Conservation (phyloP, 2,329 filamentous ascomycete species). For the Aspergillus ustus region DNA sequence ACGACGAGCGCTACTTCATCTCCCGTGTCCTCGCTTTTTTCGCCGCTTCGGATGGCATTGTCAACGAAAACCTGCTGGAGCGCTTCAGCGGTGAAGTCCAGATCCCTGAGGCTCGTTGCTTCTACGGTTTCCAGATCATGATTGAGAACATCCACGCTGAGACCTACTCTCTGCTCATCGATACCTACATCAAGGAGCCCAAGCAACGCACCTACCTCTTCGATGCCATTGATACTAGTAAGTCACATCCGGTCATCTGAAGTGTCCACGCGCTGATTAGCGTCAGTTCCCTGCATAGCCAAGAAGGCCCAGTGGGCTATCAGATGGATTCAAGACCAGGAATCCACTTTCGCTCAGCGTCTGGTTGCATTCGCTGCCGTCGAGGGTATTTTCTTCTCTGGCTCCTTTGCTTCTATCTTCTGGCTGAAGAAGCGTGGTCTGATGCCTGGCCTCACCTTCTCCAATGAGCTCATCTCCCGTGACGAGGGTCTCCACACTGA, state of each 20-base stretch:
- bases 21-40: slow-evolving; percentile 99
- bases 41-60: slow-evolving; percentile 96
- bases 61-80: slow-evolving; percentile 99
- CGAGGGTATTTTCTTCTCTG: slow-evolving; percentile 99
- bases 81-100: slow-evolving; percentile 97
- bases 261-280: slow-evolving; percentile 32
- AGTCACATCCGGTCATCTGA: slow-evolving; percentile 38
- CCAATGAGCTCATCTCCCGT: slow-evolving; percentile 99
- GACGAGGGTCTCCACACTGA: slow-evolving; percentile 99
- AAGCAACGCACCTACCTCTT: slow-evolving; percentile 93
- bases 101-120: slow-evolving; percentile 96
- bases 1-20: slow-evolving; percentile 97
- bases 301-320: slow-evolving; percentile 99
- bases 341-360: slow-evolving; percentile 93
- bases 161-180: slow-evolving; percentile 98
- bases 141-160: slow-evolving; percentile 99
- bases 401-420: slow-evolving; percentile 98
- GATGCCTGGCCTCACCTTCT: slow-evolving; percentile 98
- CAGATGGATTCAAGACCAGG: slow-evolving; percentile 88
- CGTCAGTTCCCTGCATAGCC: slow-evolving; percentile 85
- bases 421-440: slow-evolving; percentile 99
- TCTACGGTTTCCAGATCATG: slow-evolving; percentile 99
- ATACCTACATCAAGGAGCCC: slow-evolving; percentile 98
- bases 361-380: slow-evolving; percentile 96
- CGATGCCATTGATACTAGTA: slow-evolving; percentile 97